A percentile compares a stretch with the other conserved stretches of the same genome.
phyloP scores from a whole-genome alignment of 192 early-diverging fungal genomes.

The Diversispora epigaea region DNA sequence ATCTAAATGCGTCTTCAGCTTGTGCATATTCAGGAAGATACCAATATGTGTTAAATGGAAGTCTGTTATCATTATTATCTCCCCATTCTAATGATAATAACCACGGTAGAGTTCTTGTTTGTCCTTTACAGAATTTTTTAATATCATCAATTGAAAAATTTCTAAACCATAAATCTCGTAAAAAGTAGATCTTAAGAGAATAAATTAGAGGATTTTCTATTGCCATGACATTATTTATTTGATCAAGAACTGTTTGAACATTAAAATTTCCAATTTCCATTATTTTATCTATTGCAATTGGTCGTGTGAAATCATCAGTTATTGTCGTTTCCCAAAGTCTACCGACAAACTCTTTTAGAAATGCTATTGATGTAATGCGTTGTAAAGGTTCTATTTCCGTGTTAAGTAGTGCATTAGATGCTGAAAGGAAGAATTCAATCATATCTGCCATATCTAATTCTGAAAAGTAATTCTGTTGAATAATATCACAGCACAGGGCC shows the following conservation, averaged over 20 bases:
- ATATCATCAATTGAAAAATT: constrained; percentile 23
- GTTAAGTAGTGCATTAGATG: neutral
- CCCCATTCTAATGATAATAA: constrained; percentile 12
- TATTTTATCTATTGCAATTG: constrained; percentile 1
- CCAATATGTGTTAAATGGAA: constrained; percentile 29
- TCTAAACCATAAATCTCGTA: constrained; percentile 10
- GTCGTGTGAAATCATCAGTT: neutral
- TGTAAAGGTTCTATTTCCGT: constrained; percentile 5
- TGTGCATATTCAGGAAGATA: neutral
- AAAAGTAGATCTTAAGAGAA: constrained; percentile 31
- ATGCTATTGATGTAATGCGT: constrained; percentile 16
- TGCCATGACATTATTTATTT: constrained; percentile 16
- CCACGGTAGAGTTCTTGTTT: constrained; percentile 17
- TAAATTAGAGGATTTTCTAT: constrained; percentile 7
- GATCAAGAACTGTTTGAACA: neutral
- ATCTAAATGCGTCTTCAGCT: constrained; percentile 3
- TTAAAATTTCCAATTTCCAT: neutral
- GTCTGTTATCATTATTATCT: neutral
- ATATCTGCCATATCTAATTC: neutral
- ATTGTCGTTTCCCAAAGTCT: neutral
- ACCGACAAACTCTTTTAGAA: constrained; percentile 27
- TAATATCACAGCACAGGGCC: constrained; percentile 27
- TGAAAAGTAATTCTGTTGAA: constrained; percentile 27
- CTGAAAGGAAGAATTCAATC: neutral
- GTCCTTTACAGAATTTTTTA: constrained; percentile 18